A percentile compares a stretch with the other conserved stretches of the same genome.
Conservation (phyloP, 306 rosid genomes). For the Cicer yamashitae region DNA sequence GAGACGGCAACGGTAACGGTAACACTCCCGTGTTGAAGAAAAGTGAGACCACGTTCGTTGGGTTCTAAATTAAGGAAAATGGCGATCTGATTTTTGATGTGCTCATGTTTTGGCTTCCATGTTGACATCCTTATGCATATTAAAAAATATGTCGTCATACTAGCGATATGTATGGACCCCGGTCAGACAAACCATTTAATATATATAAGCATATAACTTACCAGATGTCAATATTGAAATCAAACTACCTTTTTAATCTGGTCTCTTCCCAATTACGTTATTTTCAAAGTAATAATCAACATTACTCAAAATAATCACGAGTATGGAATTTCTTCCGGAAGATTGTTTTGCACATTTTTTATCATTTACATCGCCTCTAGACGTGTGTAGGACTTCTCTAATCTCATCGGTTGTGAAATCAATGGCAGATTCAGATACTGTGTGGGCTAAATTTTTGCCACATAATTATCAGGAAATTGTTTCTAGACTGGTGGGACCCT, state of each 20-base stretch:
- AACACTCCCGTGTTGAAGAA: too few species aligned
- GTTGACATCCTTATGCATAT: slow-evolving; percentile 50
- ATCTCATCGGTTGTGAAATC: slow-evolving; percentile 44
- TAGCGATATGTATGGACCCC: slow-evolving; percentile 43
- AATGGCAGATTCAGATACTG: slow-evolving; percentile 53
- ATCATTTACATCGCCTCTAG: slow-evolving; percentile 60
- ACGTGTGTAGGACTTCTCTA: slow-evolving; percentile 47
- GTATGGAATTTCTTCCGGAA: slow-evolving; percentile 53
- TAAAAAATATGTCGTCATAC: slow-evolving; percentile 55
- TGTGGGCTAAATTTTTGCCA: slow-evolving; percentile 66
- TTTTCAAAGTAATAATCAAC: neutral
- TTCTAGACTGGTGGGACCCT: slow-evolving; percentile 53
- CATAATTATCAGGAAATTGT: slow-evolving; percentile 44
- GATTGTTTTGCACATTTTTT: slow-evolving; percentile 66
- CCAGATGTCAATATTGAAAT: neutral
- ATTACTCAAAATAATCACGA: too few species aligned
- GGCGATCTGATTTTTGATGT: slow-evolving; percentile 39
- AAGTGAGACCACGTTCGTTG: too few species aligned
- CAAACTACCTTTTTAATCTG: neutral
- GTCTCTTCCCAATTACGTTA: too few species aligned
- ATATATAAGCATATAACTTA: slow-evolving; percentile 6
- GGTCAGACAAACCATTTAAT: neutral
- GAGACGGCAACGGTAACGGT: too few species aligned
- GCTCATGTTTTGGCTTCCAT: slow-evolving; percentile 45
- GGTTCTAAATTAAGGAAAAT: neutral